phyloP scores from a whole-genome alignment of 768 basidiomycete species.

The Panaeolus cyanescens region DNA sequence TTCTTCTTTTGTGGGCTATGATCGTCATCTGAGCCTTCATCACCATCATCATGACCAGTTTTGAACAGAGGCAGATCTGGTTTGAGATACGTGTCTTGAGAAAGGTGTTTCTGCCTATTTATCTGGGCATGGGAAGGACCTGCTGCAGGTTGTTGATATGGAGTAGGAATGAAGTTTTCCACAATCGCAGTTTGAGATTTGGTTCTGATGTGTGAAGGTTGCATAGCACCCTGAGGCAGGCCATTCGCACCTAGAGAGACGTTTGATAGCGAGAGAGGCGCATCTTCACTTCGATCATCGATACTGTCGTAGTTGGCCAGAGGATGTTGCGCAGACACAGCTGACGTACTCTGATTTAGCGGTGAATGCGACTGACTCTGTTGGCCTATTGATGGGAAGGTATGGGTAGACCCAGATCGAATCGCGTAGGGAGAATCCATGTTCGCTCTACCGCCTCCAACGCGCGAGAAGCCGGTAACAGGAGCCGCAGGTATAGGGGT shows the following conservation, averaged over 20 bases:
- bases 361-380: conserved; percentile 24
- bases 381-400: conserved; percentile 67
- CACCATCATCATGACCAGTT: conserved; percentile 28
- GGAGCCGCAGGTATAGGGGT: conserved; percentile 28
- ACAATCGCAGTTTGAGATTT: conserved; percentile 86
- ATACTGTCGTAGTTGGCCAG: conserved; percentile 8
- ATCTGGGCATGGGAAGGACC: conserved; percentile 11
- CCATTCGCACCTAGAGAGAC: conserved; percentile 18
- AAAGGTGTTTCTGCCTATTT: conserved; percentile 20
- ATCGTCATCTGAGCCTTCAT: conserved; percentile 44
- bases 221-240: conserved; percentile 65
- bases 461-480: conserved; percentile 70
- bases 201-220: conserved; percentile 67
- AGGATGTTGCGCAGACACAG: conserved; percentile 12
- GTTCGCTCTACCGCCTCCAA: conserved; percentile 87
- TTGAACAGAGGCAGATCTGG: conserved; percentile 22
- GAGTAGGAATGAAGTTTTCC: conserved; percentile 46
- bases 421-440: conserved; percentile 87
- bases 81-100: conserved; percentile 25
- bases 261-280: conserved; percentile 19
- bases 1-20: conserved; percentile 51
- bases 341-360: conserved; percentile 18
- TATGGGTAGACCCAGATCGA: conserved; percentile 52
- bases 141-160: conserved; percentile 14
- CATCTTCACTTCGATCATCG: conserved; percentile 14